Evolutionary conservation across 441 rosid species (phyloP).

Genomic region (Pelargonium myrrhifolium): DNA sequence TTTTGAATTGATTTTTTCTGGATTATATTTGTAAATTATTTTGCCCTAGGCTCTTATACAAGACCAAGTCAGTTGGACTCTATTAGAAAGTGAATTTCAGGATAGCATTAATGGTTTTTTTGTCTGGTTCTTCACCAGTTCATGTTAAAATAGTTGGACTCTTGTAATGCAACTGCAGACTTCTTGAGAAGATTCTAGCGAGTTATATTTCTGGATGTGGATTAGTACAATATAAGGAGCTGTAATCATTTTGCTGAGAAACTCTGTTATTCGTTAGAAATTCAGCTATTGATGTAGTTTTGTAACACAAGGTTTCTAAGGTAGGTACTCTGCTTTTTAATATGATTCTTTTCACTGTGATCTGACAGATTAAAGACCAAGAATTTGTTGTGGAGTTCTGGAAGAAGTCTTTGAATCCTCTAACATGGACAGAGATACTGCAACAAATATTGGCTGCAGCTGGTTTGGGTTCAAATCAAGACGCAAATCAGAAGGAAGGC

Average conservation of each 20-base stretch:
- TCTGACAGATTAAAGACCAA: conserved; percentile 64
- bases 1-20: not conserved
- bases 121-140: not conserved
- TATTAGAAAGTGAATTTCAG: not conserved
- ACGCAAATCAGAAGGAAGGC: conserved; percentile 42
- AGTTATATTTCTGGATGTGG: not conserved
- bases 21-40: not conserved
- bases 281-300: conserved; percentile 5
- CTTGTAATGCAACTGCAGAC: not conserved
- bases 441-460: conserved; percentile 80
- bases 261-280: not conserved
- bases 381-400: conserved; percentile 55
- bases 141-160: not conserved
- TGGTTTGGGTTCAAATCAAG: conserved; percentile 76
- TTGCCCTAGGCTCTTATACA: not conserved
- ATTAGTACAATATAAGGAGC: not conserved
- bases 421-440: conserved; percentile 87
- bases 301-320: not conserved
- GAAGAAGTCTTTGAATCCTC: conserved; percentile 76
- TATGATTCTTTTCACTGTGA: conserved; percentile 3
- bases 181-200: not conserved
- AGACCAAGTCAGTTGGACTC: not conserved
- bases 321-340: not conserved
- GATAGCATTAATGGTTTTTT: not conserved
- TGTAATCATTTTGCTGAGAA: not conserved